These are phyloP conservation scores for Pseudotulostoma volvatum DNA, from an alignment of 495 filamentous ascomycete species.

Conservation along the genomic window DNA sequence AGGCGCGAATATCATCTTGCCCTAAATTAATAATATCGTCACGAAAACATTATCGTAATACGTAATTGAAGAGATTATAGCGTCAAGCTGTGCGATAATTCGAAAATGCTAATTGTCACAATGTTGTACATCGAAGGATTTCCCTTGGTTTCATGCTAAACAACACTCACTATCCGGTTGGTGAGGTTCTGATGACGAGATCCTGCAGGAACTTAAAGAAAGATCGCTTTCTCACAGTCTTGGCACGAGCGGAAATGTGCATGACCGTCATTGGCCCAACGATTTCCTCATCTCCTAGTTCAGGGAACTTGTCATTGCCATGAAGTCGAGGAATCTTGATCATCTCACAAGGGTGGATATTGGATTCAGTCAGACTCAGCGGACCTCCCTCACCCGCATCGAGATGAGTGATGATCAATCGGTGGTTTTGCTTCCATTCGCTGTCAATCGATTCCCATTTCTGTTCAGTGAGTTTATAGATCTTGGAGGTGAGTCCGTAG, in stretches of 20 bases:
- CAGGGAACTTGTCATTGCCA: slow-evolving; percentile 67
- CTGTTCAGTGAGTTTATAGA: slow-evolving; percentile 60
- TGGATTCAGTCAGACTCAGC: slow-evolving; percentile 27
- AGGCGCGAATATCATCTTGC: too few relatives aligned
- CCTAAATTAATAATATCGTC: too few relatives aligned
- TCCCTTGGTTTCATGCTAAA: too few relatives aligned
- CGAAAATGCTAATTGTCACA: too few relatives aligned
- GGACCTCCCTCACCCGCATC: slow-evolving; percentile 15
- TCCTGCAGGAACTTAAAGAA: slow-evolving; percentile 34
- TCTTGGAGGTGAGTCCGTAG: slow-evolving; percentile 70
- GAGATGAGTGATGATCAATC: slow-evolving; percentile 37
- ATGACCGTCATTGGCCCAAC: slow-evolving; percentile 68
- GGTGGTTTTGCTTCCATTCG: slow-evolving; percentile 50
- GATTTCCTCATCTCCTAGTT: slow-evolving; percentile 76
- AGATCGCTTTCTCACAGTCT: slow-evolving; percentile 24
- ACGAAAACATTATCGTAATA: neutral
- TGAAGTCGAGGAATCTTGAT: slow-evolving; percentile 47
- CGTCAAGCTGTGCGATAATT: neutral
- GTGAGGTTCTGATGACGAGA: slow-evolving; percentile 21
- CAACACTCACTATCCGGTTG: neutral
- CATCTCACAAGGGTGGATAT: slow-evolving; percentile 26
- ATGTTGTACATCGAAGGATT: too few relatives aligned
- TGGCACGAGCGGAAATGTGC: slow-evolving; percentile 13
- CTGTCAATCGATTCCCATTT: slow-evolving; percentile 72
- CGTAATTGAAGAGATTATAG: slow-evolving; percentile 1